These are phyloP conservation scores for Blastomyces percursus DNA, from an alignment of 2,329 filamentous ascomycete genomes.

Conservation along the genomic window DNA sequence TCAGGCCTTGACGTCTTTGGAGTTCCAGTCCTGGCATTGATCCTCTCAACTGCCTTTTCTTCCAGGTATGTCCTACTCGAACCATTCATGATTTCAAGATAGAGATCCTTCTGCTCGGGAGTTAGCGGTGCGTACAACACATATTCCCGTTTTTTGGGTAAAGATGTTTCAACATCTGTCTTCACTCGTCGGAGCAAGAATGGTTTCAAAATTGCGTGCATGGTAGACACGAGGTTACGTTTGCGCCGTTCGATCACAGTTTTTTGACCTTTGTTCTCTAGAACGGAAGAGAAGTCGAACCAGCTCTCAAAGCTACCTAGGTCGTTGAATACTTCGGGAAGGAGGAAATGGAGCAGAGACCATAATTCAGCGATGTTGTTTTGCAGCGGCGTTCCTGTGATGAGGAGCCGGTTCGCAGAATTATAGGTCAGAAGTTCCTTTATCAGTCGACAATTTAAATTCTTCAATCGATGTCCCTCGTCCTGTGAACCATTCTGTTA, in stretches of 20 bases:
- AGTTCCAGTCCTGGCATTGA: conserved; percentile 30
- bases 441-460: conserved; percentile 85
- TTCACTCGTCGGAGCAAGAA: conserved; percentile 82
- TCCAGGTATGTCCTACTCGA: conserved; percentile 47
- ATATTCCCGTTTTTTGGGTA: conserved; percentile 97
- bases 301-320: conserved; percentile 87
- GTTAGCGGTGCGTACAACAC: conserved; percentile 90
- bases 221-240: conserved; percentile 68
- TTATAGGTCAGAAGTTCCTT: conserved; percentile 78
- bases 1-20: conserved; percentile 27
- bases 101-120: conserved; percentile 79
- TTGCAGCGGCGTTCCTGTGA: conserved; percentile 88
- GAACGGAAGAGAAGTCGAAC: conserved; percentile 92
- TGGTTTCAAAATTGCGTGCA: conserved; percentile 87
- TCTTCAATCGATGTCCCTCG: conserved; percentile 95
- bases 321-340: conserved; percentile 87
- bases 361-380: conserved; percentile 93
- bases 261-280: conserved; percentile 68
- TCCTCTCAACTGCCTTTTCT: conserved; percentile 40
- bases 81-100: conserved; percentile 72
- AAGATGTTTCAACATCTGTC: conserved; percentile 75
- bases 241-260: conserved; percentile 70
- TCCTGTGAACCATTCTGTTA: conserved; percentile 44
- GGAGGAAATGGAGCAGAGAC: conserved; percentile 85
- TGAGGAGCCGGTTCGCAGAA: conserved; percentile 80